A percentile compares a stretch with the other conserved stretches of the same genome.
These are phyloP conservation scores for Circinella minor DNA, from an alignment of 371 early-diverging fungal species.

Conservation along the genomic window DNA sequence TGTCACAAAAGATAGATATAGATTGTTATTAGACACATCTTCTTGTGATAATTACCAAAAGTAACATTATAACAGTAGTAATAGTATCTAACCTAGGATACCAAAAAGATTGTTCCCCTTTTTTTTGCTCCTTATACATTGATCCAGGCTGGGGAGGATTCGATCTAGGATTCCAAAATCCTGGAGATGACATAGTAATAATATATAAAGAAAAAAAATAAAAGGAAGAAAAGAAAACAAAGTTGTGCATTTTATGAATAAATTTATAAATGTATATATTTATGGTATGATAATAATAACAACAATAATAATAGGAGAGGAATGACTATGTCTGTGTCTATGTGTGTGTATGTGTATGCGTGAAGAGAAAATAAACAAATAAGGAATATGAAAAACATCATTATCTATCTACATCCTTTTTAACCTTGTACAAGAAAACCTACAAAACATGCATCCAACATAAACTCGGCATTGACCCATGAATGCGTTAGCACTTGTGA, in stretches of 20 bases:
- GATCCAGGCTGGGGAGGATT: constrained; percentile 5
- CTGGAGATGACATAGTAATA: not conserved
- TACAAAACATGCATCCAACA: constrained; percentile 84
- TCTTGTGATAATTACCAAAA: not conserved
- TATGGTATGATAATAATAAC: not conserved
- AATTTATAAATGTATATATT: not conserved
- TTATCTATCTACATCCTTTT: not conserved
- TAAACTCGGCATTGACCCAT: constrained; percentile 92
- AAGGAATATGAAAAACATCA: not conserved
- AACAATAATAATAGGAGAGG: not conserved
- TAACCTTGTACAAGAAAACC: constrained; percentile 71
- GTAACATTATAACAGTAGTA: not conserved
- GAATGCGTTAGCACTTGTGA: constrained; percentile 79
- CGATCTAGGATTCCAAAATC: constrained; percentile 11
- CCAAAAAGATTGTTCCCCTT: constrained; percentile 12
- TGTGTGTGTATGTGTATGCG: not conserved
- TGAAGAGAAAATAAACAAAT: not conserved
- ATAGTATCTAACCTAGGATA: constrained; percentile 5
- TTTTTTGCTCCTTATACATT: not conserved
- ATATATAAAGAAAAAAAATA: not conserved
- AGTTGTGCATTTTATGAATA: not conserved
- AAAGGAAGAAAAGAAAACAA: not conserved
- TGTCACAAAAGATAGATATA: too few relatives aligned
- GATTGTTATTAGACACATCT: too few relatives aligned
- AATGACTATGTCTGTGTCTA: not conserved